Base-by-base conservation (phyloP, 345 rosid species). In the Rhodomyrtus tomentosa region DNA sequence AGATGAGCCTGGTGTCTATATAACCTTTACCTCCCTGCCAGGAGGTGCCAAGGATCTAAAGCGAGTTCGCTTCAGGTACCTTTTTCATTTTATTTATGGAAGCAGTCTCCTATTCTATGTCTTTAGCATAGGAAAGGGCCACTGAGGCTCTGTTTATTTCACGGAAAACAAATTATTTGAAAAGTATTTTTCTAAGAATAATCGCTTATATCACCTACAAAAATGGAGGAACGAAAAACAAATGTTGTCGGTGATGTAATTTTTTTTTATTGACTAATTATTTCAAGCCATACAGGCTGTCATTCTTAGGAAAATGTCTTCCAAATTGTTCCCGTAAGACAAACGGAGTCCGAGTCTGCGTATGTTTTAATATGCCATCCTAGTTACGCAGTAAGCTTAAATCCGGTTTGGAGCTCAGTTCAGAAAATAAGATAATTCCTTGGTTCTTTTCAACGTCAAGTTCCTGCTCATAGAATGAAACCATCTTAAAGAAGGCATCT, bases 61-160 rank as follows among this genome's bases (percentile, higher is more conserved):
- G 90, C 95, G 99, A 80, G 99, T 98, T 73, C 99, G 99, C 86
- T 98, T 98, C 93, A 98, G 99, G 99, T 98, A 90, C 50, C 87
- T 59, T 82, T 27, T 82, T 85, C 73, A 83, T 68, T 68, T 68
- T 68, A 68, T 68, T 68, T 68, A 68, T 32, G 42, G 45, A 68
- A 32, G 24, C 24, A 32, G 76, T 32, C 76, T 68, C 24, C 42
- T 68, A 32, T 32, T 68, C 24, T 36, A 20, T 68, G 45, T 45
- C 45, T 36, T 36, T 22, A 68, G 79, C 45, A 18, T 68, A 36
- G 25, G 79, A 68, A 68, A 68, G 24, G 8, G 79, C 45, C 45
- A 68, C 36, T 18, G 45, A 68, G 45, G 38, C 45, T 68, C 25
- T 1, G 42, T 68, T 36, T 5, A 18, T 81, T 55, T 25, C 14